These are phyloP conservation scores for Logfia minima DNA, from an alignment of 129 eudicot species.

Conservation along the genomic window DNA sequence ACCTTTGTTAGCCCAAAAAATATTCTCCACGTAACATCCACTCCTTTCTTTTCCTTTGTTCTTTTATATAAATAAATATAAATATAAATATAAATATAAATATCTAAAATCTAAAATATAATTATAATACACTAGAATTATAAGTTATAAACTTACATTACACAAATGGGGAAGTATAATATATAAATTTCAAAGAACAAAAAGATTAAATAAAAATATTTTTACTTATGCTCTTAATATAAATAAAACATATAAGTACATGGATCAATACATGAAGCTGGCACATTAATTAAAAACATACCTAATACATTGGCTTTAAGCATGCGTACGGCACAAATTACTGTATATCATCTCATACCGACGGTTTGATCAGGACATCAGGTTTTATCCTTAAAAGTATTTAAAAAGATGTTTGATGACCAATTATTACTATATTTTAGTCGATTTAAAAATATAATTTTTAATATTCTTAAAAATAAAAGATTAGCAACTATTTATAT, in stretches of 20 bases:
- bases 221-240: neutral
- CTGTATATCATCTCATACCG: neutral
- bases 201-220: too few species aligned
- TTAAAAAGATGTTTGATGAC: neutral
- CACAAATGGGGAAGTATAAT: too few species aligned
- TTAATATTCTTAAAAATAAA: too few species aligned
- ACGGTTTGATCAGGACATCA: neutral
- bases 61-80: too few species aligned
- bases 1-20: neutral
- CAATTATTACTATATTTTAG: too few species aligned
- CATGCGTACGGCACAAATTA: neutral
- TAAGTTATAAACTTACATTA: too few species aligned
- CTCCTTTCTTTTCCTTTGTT: neutral
- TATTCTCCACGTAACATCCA: constrained; percentile 12
- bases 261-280: neutral
- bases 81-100: too few species aligned
- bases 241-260: neutral
- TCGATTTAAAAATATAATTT: too few species aligned
- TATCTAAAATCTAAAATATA: too few species aligned
- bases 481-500: too few species aligned
- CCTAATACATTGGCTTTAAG: neutral
- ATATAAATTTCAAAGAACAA: too few species aligned
- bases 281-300: neutral
- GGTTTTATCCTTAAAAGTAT: neutral
- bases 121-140: too few species aligned